These are phyloP conservation scores for Cryptococcus sp. DNA, from an alignment of 1,284 basidiomycete genomes.

Conservation along the genomic window DNA sequence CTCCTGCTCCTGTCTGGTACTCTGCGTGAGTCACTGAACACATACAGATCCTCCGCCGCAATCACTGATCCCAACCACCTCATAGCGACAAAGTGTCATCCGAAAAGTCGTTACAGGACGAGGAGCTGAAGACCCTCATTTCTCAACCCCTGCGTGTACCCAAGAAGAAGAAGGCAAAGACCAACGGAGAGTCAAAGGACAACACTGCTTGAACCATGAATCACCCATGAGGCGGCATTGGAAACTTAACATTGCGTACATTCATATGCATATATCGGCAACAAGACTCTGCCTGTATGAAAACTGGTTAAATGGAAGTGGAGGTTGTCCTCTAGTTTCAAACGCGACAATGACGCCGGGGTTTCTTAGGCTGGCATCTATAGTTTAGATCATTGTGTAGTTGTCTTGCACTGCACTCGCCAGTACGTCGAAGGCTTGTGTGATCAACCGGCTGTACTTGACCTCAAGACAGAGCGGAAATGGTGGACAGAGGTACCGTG, in stretches of 20 bases:
- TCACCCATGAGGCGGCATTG: no score
- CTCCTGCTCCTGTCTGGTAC: conserved; percentile 87
- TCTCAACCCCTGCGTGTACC: conserved; percentile 78
- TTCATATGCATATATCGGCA: no score
- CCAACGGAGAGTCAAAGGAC: conserved; percentile 22
- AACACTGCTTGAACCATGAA: background rate
- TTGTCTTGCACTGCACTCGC: no score
- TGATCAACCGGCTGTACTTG: no score
- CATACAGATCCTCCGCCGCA: background rate
- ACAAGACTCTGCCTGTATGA: no score
- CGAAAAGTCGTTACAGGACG: conserved; percentile 84
- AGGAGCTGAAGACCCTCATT: conserved; percentile 76
- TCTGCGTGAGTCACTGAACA: conserved; percentile 60
- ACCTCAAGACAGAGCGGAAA: background rate
- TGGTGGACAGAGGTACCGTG: conserved; percentile 17
- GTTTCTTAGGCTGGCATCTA: no score
- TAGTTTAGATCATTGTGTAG: no score
- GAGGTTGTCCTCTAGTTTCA: no score
- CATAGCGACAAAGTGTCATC: conserved; percentile 72
- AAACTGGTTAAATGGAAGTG: no score
- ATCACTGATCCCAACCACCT: conserved; percentile 4
- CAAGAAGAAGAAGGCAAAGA: conserved; percentile 90
- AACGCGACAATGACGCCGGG: no score
- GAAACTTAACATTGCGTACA: background rate
- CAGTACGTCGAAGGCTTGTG: no score